These are phyloP conservation scores for Rhododendron kiyosumense DNA, from an alignment of 148 eudicot genomes.

Conservation along the genomic window DNA sequence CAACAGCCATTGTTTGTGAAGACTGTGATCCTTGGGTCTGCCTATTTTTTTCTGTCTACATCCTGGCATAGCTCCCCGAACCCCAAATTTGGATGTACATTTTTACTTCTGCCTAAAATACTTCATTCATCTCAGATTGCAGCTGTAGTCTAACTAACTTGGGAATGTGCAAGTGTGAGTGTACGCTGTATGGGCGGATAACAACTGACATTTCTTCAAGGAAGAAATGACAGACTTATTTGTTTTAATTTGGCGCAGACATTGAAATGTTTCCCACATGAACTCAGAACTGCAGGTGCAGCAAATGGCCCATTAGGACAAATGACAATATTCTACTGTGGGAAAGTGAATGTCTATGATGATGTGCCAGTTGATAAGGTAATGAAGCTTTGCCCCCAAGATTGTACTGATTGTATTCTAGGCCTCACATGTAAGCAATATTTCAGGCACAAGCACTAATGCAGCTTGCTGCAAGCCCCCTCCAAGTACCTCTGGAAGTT, in stretches of 20 bases:
- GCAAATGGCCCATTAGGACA: constrained; percentile 44
- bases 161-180: background rate
- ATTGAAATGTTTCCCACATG: constrained; percentile 19
- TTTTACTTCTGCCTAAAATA: background rate
- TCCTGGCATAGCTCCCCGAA: background rate
- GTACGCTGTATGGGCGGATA: background rate
- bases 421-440: constrained; percentile 26
- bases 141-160: background rate
- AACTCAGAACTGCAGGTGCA: constrained; percentile 47
- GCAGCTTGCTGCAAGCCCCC: constrained; percentile 81
- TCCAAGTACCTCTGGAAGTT: constrained; percentile 41
- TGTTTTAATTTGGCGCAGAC: background rate
- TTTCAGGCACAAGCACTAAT: constrained; percentile 67
- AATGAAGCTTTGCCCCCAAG: constrained; percentile 8
- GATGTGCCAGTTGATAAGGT: constrained; percentile 83
- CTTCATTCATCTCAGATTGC: background rate
- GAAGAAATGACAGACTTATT: background rate
- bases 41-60: background rate
- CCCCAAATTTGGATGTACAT: background rate
- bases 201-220: background rate
- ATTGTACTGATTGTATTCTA: background rate
- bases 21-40: background rate
- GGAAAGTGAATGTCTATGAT: constrained; percentile 88
- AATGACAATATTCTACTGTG: constrained; percentile 86
- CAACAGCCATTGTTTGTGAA: background rate